Conservation (phyloP, 176 grass and related monocot genomes). For the Alloteropsis semialata region DNA sequence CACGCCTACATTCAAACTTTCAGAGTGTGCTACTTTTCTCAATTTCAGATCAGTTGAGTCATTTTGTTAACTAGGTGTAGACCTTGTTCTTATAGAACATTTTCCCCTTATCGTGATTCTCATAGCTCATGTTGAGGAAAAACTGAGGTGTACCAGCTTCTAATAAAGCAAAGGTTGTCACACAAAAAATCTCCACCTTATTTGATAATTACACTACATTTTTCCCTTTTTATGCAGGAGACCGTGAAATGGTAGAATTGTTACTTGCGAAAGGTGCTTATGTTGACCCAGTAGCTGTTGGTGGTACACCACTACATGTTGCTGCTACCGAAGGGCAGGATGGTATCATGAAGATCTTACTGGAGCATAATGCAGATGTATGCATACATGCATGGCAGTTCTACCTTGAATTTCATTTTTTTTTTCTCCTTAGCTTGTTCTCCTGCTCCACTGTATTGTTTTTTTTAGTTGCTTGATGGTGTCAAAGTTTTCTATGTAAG, state of each 20-base stretch:
- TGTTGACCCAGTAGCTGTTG: constrained; percentile 7
- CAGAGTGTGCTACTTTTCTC: too few species aligned
- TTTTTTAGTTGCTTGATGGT: neutral
- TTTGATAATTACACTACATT: neutral
- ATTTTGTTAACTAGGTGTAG: too few species aligned
- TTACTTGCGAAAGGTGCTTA: constrained; percentile 25
- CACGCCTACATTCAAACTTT: too few species aligned
- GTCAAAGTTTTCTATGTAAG: neutral
- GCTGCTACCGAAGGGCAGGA: neutral
- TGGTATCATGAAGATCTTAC: constrained; percentile 14
- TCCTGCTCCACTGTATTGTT: neutral
- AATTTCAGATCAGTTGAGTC: too few species aligned
- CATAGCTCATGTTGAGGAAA: too few species aligned
- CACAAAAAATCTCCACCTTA: too few species aligned
- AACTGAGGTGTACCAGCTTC: too few species aligned
- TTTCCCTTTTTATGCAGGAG: neutral
- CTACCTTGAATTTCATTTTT: neutral
- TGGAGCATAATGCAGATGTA: constrained; percentile 35
- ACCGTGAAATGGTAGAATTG: constrained; percentile 13
- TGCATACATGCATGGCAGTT: neutral
- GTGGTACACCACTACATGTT: constrained; percentile 23
- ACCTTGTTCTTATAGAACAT: too few species aligned
- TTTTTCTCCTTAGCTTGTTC: neutral
- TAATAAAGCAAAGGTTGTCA: too few species aligned
- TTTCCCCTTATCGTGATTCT: too few species aligned